Percentiles rank a stretch among this genome's conserved stretches.
Conservation (phyloP, 176 grass and related monocot genomes). For the Musa beccarii region DNA sequence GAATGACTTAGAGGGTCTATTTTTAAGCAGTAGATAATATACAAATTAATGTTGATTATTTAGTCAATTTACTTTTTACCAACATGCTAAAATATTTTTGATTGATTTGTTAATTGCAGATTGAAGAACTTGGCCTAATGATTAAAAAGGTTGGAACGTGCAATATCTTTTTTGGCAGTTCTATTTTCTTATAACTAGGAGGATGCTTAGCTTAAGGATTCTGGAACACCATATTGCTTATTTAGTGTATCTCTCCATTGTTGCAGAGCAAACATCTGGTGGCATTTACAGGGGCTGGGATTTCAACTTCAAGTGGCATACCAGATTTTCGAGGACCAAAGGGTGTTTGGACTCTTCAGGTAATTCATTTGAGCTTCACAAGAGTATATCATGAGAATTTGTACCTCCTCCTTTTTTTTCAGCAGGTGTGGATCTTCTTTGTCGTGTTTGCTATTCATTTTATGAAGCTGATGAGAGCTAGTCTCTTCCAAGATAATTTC, state of each 20-base stretch:
- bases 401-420: neutral
- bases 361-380: slow-evolving; percentile 14
- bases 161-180: slow-evolving; percentile 13
- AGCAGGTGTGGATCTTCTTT: neutral
- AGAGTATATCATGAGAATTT: neutral
- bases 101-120: slow-evolving; percentile 42
- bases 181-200: slow-evolving; percentile 14
- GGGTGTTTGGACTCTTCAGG: slow-evolving; percentile 98
- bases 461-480: neutral
- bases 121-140: slow-evolving; percentile 84
- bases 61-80: slow-evolving; percentile 8
- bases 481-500: neutral
- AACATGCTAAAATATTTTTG: neutral
- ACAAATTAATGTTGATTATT: neutral
- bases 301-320: slow-evolving; percentile 96
- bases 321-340: slow-evolving; percentile 95
- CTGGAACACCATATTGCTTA: neutral
- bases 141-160: slow-evolving; percentile 49
- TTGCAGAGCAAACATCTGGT: slow-evolving; percentile 98
- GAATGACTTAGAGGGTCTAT: neutral
- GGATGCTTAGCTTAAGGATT: neutral
- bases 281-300: slow-evolving; percentile 89
- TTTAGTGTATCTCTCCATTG: slow-evolving; percentile 12
- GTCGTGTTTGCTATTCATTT: neutral
- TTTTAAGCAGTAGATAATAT: neutral